These are phyloP conservation scores for Trichosporon sp. DNA, from an alignment of 1,284 basidiomycete species.

Conservation along the genomic window DNA sequence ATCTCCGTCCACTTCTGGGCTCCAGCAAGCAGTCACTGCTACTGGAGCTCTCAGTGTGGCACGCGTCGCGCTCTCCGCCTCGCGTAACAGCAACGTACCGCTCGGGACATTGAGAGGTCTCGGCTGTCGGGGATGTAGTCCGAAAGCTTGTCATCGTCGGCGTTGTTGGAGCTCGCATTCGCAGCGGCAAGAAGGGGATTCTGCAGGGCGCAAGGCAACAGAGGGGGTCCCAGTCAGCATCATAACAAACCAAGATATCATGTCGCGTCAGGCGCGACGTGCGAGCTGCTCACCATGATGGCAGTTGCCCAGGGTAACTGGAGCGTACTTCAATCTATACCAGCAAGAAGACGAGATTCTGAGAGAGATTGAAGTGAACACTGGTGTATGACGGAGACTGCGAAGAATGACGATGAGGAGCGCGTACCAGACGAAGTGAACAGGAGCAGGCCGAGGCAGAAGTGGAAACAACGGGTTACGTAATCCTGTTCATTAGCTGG, in stretches of 20 bases:
- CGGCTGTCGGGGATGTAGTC: slow-evolving; percentile 46
- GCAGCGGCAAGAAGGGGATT: slow-evolving; percentile 46
- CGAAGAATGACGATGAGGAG: background rate
- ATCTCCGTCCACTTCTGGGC: background rate
- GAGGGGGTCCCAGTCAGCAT: background rate
- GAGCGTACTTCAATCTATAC: background rate
- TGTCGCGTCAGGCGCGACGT: background rate
- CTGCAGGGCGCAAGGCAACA: slow-evolving; percentile 18
- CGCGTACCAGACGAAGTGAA: background rate
- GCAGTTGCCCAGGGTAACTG: background rate
- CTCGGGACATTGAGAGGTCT: slow-evolving; percentile 45
- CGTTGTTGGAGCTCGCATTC: slow-evolving; percentile 27
- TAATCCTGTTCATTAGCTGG: background rate
- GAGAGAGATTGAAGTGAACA: background rate
- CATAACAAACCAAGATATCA: background rate
- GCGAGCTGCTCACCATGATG: slow-evolving; percentile 6
- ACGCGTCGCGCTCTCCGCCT: background rate
- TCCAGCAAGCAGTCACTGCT: background rate
- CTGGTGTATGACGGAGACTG: background rate
- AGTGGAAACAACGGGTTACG: background rate
- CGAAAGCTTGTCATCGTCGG: slow-evolving; percentile 47
- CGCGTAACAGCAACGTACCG: slow-evolving; percentile 29
- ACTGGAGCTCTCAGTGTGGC: background rate
- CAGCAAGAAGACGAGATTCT: background rate
- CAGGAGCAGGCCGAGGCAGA: background rate